phyloP scores from a whole-genome alignment of 192 early-diverging fungal genomes.

The Coemansia asiatica region DNA sequence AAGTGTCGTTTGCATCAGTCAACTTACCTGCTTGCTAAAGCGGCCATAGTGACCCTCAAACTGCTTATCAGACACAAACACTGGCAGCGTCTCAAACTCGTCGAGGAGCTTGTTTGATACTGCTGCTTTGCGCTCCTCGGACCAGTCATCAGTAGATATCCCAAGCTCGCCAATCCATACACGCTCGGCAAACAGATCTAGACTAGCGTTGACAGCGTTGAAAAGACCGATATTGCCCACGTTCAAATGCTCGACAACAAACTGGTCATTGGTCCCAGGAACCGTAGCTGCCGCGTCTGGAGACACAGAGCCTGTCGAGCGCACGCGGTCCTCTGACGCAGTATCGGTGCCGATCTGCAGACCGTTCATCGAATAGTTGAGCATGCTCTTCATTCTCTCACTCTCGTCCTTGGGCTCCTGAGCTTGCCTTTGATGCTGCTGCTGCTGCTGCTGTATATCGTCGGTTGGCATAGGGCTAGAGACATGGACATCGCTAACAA shows the following conservation, averaged over 20 bases:
- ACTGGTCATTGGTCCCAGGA: constrained; percentile 48
- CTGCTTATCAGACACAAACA: constrained; percentile 76
- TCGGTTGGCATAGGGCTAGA: constrained; percentile 4
- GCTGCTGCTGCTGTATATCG: neutral
- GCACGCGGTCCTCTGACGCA: neutral
- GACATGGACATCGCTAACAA: neutral
- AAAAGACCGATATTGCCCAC: constrained; percentile 94
- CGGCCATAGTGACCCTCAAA: constrained; percentile 91
- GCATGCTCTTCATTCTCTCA: neutral
- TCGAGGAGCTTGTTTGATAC: constrained; percentile 62
- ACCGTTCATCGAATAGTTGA: constrained; percentile 8
- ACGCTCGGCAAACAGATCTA: constrained; percentile 58
- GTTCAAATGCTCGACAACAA: constrained; percentile 71
- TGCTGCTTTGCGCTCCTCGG: constrained; percentile 59
- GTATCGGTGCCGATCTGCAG: constrained; percentile 22
- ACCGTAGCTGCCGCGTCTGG: constrained; percentile 18
- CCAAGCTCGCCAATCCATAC: constrained; percentile 80
- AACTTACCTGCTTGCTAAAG: constrained; percentile 87
- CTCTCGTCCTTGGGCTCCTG: neutral
- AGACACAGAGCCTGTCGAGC: neutral
- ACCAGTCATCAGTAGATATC: constrained; percentile 68
- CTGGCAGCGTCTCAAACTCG: constrained; percentile 71
- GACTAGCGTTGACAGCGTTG: constrained; percentile 80
- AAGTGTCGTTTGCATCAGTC: neutral
- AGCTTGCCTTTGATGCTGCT: constrained; percentile 7